phyloP scores from a whole-genome alignment of 2,329 filamentous ascomycete species.

The Xylaria sp. region DNA sequence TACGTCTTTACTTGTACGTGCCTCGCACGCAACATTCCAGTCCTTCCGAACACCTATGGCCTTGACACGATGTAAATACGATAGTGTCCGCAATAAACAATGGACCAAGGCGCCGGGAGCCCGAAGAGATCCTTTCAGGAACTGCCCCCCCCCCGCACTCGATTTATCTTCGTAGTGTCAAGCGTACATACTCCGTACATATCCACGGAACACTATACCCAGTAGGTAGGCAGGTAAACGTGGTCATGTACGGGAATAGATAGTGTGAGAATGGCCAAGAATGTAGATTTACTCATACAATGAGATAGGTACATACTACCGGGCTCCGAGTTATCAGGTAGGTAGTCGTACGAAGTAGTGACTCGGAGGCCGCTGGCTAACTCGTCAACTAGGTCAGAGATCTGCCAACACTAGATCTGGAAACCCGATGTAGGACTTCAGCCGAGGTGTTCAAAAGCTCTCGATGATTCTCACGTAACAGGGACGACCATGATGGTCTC shows the following conservation, averaged over 20 bases:
- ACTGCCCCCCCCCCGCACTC: constrained; percentile 9
- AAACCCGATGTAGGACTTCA: not conserved
- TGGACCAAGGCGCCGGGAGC: not conserved
- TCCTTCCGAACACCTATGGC: not conserved
- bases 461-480: too few species aligned
- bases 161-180: not conserved
- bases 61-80: too few species aligned
- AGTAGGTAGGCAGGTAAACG: not conserved
- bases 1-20: not conserved
- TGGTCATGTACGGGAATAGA: not conserved
- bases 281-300: too few species aligned
- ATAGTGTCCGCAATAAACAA: not conserved
- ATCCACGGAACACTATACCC: not conserved
- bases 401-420: not conserved
- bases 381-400: not conserved
- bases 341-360: not conserved
- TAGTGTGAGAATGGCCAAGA: not conserved
- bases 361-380: not conserved
- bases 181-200: not conserved
- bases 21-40: constrained; percentile 13
- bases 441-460: too few species aligned
- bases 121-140: not conserved
- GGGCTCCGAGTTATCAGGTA: not conserved
- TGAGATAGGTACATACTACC: too few species aligned
- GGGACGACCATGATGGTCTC: too few species aligned